These are phyloP conservation scores for Tetrahymena thermophila DNA, from an alignment of 73 alveolate genomes.

Conservation along the genomic window DNA sequence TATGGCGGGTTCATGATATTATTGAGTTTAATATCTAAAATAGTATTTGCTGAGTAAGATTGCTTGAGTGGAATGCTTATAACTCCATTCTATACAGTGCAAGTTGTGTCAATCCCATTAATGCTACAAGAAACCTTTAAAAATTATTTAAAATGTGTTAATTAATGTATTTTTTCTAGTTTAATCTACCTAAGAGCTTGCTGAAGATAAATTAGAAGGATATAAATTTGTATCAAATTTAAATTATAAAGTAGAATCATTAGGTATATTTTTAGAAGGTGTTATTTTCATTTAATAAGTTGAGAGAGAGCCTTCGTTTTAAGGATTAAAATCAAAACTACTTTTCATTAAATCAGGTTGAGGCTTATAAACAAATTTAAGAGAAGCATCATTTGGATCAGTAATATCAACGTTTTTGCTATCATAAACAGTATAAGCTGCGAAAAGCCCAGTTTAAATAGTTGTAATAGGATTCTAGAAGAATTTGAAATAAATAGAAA, in stretches of 20 bases:
- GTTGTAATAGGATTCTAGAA: neutral
- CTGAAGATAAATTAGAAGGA: neutral
- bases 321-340: neutral
- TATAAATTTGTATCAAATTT: neutral
- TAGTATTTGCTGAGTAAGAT: neutral
- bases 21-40: neutral
- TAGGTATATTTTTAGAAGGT: neutral
- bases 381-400: slow-evolving; percentile 20
- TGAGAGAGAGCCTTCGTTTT: neutral
- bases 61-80: neutral
- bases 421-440: slow-evolving; percentile 26
- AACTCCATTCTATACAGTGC: neutral
- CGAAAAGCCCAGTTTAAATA: neutral
- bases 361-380: slow-evolving; percentile 8
- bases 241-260: neutral
- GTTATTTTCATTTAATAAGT: neutral
- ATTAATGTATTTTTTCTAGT: neutral
- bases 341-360: neutral
- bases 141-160: neutral
- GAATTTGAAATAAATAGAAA: neutral
- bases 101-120: neutral
- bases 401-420: slow-evolving; percentile 16
- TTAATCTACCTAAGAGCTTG: neutral
- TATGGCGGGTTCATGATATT: neutral
- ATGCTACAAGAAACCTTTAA: neutral